phyloP scores from a whole-genome alignment of 768 basidiomycete species.

The Hericium erinaceus region DNA sequence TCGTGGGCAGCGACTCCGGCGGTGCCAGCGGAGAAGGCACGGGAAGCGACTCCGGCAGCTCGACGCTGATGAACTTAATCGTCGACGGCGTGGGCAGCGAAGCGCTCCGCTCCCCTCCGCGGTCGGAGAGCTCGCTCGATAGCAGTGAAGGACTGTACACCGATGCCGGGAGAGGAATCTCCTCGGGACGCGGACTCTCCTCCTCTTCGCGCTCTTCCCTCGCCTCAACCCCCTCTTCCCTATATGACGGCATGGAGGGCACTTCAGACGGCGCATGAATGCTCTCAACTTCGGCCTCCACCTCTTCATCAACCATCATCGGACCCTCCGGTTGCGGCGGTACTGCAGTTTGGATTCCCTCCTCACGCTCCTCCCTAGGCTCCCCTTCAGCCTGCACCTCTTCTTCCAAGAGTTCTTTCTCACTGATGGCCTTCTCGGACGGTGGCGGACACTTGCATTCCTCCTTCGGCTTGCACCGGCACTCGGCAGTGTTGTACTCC shows the following conservation, averaged over 20 bases:
- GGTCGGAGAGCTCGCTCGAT: slow-evolving; percentile 3
- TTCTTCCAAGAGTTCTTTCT: neutral
- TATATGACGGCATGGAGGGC: slow-evolving; percentile 2
- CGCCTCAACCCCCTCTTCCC: neutral
- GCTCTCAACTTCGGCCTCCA: neutral
- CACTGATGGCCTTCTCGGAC: neutral
- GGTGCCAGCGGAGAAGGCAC: slow-evolving; percentile 18
- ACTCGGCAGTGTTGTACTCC: slow-evolving; percentile 40
- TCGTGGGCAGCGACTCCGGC: slow-evolving; percentile 17
- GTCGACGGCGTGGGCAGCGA: neutral
- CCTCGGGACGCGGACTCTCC: slow-evolving; percentile 18
- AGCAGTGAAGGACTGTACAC: slow-evolving; percentile 20
- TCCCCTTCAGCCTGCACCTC: neutral
- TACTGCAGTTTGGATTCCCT: neutral
- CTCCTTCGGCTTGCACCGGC: slow-evolving; percentile 16
- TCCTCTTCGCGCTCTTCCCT: too few relatives aligned
- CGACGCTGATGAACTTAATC: neutral
- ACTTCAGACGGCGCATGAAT: neutral
- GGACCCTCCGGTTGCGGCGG: neutral
- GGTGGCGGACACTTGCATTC: neutral
- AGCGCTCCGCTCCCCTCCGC: neutral
- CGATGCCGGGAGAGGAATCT: slow-evolving; percentile 35
- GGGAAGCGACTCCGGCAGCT: slow-evolving; percentile 9
- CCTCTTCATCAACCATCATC: neutral
- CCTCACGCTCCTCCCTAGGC: neutral